These are phyloP conservation scores for Lumnitzera racemosa DNA, from an alignment of 345 rosid genomes.

Conservation along the genomic window DNA sequence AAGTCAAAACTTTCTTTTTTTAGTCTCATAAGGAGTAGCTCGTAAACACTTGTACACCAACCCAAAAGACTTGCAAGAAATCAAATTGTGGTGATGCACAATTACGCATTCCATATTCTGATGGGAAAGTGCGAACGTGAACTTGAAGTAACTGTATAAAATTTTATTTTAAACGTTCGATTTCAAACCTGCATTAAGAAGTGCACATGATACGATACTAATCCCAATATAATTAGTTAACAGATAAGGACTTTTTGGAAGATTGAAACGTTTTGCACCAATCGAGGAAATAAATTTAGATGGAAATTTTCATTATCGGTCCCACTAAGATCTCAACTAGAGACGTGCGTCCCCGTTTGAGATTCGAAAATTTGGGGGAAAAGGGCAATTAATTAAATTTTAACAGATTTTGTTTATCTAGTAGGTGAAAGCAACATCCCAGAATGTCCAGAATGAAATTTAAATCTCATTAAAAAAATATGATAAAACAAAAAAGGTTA, in stretches of 20 bases:
- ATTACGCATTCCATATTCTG: constrained; percentile 10
- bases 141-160: background rate
- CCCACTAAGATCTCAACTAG: constrained; percentile 16
- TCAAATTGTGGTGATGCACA: constrained; percentile 3
- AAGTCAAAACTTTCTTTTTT: too few species aligned
- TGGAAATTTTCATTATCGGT: constrained; percentile 1
- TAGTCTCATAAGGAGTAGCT: too few species aligned
- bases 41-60: too few species aligned
- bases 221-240: constrained; percentile 15
- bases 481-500: too few species aligned
- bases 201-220: constrained; percentile 27
- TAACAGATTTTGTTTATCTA: too few species aligned
- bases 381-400: too few species aligned
- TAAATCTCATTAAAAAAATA: too few species aligned
- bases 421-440: too few species aligned
- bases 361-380: background rate
- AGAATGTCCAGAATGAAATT: too few species aligned
- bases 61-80: too few species aligned
- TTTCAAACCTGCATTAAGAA: constrained; percentile 9
- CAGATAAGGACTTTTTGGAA: background rate
- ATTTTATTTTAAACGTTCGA: too few species aligned
- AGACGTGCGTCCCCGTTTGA: background rate
- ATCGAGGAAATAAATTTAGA: constrained; percentile 15
- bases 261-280: constrained; percentile 16
- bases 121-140: constrained; percentile 13